phyloP scores from a whole-genome alignment of 306 rosid species.

The Gastrolobium bilobum region DNA sequence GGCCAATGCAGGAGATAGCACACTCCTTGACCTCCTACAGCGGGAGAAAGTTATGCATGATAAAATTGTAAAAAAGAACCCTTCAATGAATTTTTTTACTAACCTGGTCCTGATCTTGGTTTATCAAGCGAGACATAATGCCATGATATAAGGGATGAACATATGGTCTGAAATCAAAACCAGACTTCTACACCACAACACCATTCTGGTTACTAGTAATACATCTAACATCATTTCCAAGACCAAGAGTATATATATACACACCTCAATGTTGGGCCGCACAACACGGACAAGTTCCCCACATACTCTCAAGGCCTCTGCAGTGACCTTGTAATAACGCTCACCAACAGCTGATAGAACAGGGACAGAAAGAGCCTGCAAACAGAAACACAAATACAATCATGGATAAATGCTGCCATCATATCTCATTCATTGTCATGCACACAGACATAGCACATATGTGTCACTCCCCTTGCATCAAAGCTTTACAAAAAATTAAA shows the following conservation, averaged over 20 bases:
- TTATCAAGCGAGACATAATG: slow-evolving; percentile 97
- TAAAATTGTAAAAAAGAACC: background rate
- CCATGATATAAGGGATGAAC: slow-evolving; percentile 90
- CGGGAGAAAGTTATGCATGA: slow-evolving; percentile 46
- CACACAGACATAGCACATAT: slow-evolving; percentile 19
- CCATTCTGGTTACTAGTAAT: slow-evolving; percentile 46
- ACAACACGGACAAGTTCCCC: slow-evolving; percentile 96
- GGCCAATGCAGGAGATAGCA: slow-evolving; percentile 99
- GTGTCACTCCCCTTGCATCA: slow-evolving; percentile 22
- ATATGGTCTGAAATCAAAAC: slow-evolving; percentile 87
- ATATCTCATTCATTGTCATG: background rate
- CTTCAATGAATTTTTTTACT: slow-evolving; percentile 46
- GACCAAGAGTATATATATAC: slow-evolving; percentile 42
- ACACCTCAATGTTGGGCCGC: slow-evolving; percentile 88
- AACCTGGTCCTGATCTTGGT: slow-evolving; percentile 99
- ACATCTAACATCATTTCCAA: slow-evolving; percentile 31
- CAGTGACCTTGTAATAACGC: slow-evolving; percentile 99
- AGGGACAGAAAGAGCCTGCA: slow-evolving; percentile 95
- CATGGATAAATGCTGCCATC: slow-evolving; percentile 2
- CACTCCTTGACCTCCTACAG: slow-evolving; percentile 98
- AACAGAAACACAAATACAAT: slow-evolving; percentile 36
- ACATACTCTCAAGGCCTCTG: slow-evolving; percentile 97
- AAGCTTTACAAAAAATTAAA: slow-evolving; percentile 18
- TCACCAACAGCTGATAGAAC: slow-evolving; percentile 96
- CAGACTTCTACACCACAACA: slow-evolving; percentile 62